Evolutionary conservation across 495 filamentous ascomycete species (phyloP), one percentile per base, ranked within the genome.

Genomic region (Pyronema domesticum): DNA sequence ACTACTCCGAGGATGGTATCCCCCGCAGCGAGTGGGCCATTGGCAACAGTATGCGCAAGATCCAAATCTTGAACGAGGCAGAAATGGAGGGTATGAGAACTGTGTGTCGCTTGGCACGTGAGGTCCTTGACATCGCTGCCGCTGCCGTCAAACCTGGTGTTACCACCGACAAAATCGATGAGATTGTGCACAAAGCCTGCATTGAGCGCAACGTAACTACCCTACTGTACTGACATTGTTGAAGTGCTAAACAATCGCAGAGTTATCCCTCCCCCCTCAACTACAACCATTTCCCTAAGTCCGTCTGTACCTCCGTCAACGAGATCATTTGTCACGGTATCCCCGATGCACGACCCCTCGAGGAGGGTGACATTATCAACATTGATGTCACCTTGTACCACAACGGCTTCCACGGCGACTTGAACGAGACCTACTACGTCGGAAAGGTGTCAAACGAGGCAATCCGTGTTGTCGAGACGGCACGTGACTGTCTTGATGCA

Each of bases 251-350:
- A 42, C 34, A 43, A 39, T 23, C 13, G n/a, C 51, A 96, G 91
- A 84, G 88, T 10, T 99, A 99, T 62, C 91, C 91, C 0, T 99
- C 91, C 0, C 86, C 89, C 1, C 70, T 99, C 7, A 99, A 99
- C 72, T 99, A 99, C 68, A 80, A 81, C 73, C 74, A 86, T 67
- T 99, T 95, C 72, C 91, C 91, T 54, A 99, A 99, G 73, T 99
- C 91, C 1, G 81, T 95, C 45, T 99, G 91, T 69, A 96, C 88
- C 0, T 95, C 88, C 1, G 65, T 83, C 56, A 99, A 99, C 72
- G 91, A 99, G 70, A 82, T 94, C 54, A 96, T 99, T 64, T 93
- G 86, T 70, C 86, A 94, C 72, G 86, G 86, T 51, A 93, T 94
- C 53, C 86, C 86, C 14, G 86, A 94, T 56, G 75, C 85, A 58